Percentiles rank a stretch among this genome's conserved stretches.
phyloP scores from a whole-genome alignment of 148 eudicot species.

The Cornus controversa region DNA sequence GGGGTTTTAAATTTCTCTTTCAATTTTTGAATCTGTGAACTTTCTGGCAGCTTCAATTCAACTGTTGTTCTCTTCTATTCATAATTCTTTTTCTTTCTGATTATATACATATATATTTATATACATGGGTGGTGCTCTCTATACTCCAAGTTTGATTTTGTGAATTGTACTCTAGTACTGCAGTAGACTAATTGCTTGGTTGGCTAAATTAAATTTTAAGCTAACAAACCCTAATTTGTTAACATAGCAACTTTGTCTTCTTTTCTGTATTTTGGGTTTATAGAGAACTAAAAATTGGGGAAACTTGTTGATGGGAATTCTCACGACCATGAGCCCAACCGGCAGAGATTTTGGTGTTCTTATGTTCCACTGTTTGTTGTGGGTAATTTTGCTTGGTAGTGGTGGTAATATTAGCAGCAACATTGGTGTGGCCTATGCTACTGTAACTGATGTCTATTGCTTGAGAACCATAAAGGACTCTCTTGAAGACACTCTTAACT shows the following conservation, averaged over 20 bases:
- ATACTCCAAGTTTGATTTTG: background rate
- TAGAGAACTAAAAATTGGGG: background rate
- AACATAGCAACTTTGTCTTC: background rate
- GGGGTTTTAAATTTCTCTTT: background rate
- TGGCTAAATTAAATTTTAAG: background rate
- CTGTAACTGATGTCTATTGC: constrained; percentile 36
- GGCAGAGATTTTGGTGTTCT: constrained; percentile 11
- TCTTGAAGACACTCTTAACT: constrained; percentile 33
- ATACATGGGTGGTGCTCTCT: background rate
- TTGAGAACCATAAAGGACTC: constrained; percentile 19
- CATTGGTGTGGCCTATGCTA: constrained; percentile 24
- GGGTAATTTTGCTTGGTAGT: constrained; percentile 21
- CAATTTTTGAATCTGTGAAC: background rate
- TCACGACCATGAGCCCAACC: constrained; percentile 14
- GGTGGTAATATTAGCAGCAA: background rate
- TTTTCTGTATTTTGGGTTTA: background rate
- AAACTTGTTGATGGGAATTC: background rate
- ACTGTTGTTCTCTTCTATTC: background rate
- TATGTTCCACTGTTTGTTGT: constrained; percentile 19
- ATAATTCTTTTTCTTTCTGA: background rate
- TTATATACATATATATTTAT: too few species aligned
- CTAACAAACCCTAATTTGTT: background rate
- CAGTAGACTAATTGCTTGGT: background rate
- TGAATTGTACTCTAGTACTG: background rate
- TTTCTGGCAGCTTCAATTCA: too few species aligned